Percentiles rank a stretch among this genome's conserved stretches.
phyloP scores from a whole-genome alignment of 345 rosid genomes.

The Cardiospermum halicacabum region DNA sequence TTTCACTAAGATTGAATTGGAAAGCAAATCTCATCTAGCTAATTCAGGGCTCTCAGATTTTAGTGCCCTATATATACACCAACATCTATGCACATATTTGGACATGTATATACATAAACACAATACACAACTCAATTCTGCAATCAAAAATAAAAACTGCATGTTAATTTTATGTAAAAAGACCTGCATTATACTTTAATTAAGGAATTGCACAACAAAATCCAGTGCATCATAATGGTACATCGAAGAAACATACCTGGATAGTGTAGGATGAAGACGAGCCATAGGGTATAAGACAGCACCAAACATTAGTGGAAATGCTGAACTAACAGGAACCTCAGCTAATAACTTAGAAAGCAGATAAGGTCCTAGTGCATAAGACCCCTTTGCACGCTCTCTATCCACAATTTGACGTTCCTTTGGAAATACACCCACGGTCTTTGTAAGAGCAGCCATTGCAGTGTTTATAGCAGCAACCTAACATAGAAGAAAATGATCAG shows the following conservation, averaged over 20 bases:
- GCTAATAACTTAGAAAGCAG: slow-evolving; percentile 90
- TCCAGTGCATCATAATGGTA: slow-evolving; percentile 8
- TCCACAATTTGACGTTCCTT: slow-evolving; percentile 93
- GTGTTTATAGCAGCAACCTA: slow-evolving; percentile 98
- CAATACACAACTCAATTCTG: not conserved
- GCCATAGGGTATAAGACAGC: slow-evolving; percentile 95
- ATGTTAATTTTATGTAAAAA: not conserved
- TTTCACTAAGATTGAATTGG: not conserved
- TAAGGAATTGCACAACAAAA: slow-evolving; percentile 12
- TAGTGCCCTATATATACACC: not conserved
- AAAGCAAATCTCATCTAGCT: slow-evolving; percentile 10
- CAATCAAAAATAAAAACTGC: not conserved
- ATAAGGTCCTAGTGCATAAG: slow-evolving; percentile 86
- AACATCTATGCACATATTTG: too few relatives aligned
- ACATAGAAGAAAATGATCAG: slow-evolving; percentile 15
- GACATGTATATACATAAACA: not conserved
- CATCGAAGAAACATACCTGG: slow-evolving; percentile 43
- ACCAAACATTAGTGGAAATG: slow-evolving; percentile 93
- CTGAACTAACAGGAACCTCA: slow-evolving; percentile 90
- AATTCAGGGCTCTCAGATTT: slow-evolving; percentile 1
- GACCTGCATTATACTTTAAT: not conserved
- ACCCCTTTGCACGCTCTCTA: slow-evolving; percentile 91
- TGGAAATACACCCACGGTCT: slow-evolving; percentile 94
- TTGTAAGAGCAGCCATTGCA: slow-evolving; percentile 99
- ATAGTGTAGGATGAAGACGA: slow-evolving; percentile 75